Evolutionary conservation across 2,329 filamentous ascomycete species (phyloP).

Genomic region (Colletotrichum abscissum): DNA sequence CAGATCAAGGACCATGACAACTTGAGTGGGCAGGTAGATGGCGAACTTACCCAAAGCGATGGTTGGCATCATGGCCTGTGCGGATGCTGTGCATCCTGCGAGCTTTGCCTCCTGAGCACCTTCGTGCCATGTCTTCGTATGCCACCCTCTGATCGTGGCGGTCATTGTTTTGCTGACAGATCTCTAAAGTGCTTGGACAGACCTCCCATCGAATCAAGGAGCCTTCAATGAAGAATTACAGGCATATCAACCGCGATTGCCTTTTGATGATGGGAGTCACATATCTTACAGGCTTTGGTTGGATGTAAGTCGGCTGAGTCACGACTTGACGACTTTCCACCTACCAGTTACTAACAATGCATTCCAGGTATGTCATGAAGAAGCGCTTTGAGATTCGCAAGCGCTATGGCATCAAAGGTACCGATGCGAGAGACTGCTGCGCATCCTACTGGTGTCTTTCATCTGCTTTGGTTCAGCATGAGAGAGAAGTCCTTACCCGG

Average conservation of each 20-base stretch:
- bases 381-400: slow-evolving; percentile 8
- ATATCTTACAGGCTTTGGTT: neutral
- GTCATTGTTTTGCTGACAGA: neutral
- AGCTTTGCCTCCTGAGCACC: neutral
- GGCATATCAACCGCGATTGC: neutral
- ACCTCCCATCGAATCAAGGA: neutral
- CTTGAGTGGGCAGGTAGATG: neutral
- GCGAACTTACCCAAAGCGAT: neutral
- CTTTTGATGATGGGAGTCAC: neutral
- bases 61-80: neutral
- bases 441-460: slow-evolving; percentile 1
- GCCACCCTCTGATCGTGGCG: neutral
- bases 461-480: slow-evolving; percentile 2
- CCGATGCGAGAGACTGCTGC: slow-evolving; percentile 5
- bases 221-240: neutral
- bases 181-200: neutral
- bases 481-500: slow-evolving; percentile 4
- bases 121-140: neutral
- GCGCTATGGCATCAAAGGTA: slow-evolving; percentile 6
- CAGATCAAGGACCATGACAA: neutral
- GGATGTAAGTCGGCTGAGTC: neutral
- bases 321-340: no score
- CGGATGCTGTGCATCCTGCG: neutral
- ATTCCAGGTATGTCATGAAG: neutral
- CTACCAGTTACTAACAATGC: neutral